Conservation (phyloP, 495 filamentous ascomycete genomes). For the Penicillium ochrochloron region DNA sequence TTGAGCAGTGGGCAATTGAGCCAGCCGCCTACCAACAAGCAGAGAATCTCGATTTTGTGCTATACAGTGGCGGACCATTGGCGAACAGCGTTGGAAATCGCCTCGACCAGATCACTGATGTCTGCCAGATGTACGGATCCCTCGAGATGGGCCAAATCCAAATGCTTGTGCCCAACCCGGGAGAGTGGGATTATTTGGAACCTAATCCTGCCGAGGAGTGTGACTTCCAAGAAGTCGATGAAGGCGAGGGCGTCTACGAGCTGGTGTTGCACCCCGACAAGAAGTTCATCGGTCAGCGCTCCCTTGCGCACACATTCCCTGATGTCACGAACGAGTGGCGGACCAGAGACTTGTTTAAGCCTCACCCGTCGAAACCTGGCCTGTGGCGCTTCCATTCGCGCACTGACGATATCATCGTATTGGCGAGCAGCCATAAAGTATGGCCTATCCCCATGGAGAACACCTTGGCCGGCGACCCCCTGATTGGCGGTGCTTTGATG, state of each 20-base stretch:
- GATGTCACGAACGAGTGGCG: conserved; percentile 44
- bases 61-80: conserved; percentile 35
- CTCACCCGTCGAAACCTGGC: conserved; percentile 50
- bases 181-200: conserved; percentile 57
- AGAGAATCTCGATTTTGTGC: conserved; percentile 30
- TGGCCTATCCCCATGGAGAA: conserved; percentile 26
- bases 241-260: conserved; percentile 47
- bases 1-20: conserved; percentile 31
- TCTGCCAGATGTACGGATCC: conserved; percentile 35
- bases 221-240: conserved; percentile 42
- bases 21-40: conserved; percentile 23
- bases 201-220: conserved; percentile 51
- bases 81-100: conserved; percentile 24
- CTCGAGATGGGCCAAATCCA: conserved; percentile 32
- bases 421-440: conserved; percentile 17
- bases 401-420: conserved; percentile 48
- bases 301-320: conserved; percentile 31
- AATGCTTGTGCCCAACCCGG: conserved; percentile 28
- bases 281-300: conserved; percentile 17
- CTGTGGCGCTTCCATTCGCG: conserved; percentile 59
- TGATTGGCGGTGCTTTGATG: conserved; percentile 20
- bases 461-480: conserved; percentile 10
- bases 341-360: conserved; percentile 59
- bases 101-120: conserved; percentile 31
- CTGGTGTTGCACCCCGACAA: conserved; percentile 37